Evolutionary conservation across 2,329 filamentous ascomycete genomes (phyloP).

Genomic region (Penicillium hesseltinei): DNA sequence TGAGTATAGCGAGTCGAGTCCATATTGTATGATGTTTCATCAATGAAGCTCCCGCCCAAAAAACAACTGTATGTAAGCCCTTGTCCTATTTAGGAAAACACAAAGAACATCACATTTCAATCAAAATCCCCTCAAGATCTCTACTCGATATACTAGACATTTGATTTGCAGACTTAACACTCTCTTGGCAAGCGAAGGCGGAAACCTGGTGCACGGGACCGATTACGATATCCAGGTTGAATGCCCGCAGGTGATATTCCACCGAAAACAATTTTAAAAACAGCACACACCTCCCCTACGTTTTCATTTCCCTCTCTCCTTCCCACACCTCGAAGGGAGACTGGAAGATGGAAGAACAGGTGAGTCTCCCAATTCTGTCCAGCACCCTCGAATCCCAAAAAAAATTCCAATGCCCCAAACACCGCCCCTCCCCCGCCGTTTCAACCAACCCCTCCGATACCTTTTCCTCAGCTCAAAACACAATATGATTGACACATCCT

Average conservation of each 20-base stretch:
- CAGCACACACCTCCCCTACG: slow-evolving; percentile 25
- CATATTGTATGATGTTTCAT: background rate
- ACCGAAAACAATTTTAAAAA: slow-evolving; percentile 29
- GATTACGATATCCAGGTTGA: slow-evolving; percentile 25
- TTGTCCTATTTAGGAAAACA: slow-evolving; percentile 23
- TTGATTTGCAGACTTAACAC: background rate
- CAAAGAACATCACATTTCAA: background rate
- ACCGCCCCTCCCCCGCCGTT: slow-evolving; percentile 14
- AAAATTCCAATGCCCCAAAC: slow-evolving; percentile 14
- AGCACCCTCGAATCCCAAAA: slow-evolving; percentile 1
- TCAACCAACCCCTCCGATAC: slow-evolving; percentile 14
- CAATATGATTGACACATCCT: slow-evolving; percentile 21
- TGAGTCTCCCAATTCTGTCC: slow-evolving; percentile 23
- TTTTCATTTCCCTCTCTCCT: slow-evolving; percentile 23
- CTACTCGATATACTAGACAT: background rate
- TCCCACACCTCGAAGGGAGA: slow-evolving; percentile 32
- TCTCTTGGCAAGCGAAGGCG: slow-evolving; percentile 20
- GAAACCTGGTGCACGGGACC: slow-evolving; percentile 23
- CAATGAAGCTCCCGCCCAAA: background rate
- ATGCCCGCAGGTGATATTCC: slow-evolving; percentile 14
- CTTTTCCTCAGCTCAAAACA: background rate
- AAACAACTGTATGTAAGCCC: slow-evolving; percentile 5
- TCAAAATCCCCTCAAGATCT: background rate
- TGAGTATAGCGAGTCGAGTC: background rate
- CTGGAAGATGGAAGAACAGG: slow-evolving; percentile 48